Base-by-base conservation (phyloP, 192 early-diverging fungal genomes). In the Rhizoclosmatium sp. region DNA sequence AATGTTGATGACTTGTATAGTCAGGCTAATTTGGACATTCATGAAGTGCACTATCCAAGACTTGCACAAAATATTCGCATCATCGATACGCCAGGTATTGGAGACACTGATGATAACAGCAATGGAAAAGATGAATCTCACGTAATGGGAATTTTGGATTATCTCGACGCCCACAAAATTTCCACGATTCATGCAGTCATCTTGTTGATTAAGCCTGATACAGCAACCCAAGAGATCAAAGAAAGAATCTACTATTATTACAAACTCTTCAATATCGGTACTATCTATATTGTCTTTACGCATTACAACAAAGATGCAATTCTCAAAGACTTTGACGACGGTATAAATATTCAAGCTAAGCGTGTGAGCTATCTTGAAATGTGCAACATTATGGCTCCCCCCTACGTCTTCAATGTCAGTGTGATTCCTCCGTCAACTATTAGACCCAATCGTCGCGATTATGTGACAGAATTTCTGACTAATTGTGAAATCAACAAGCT, bases 41-140 rank as follows among this genome's bases (percentile, higher is more conserved):
- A 69, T 42, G 68, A 69, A 69, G 46, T 69, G 12, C 7, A 12
- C 44, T 69, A 47, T 46, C 40, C 40, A 2, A 47, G 14, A 31
- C 68, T 47, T 41, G 10, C 64, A 12, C 19, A 12, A 12, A 21
- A 14, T 12, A 65, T 65, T 39, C 14, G 39, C 64, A n/a, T 69
- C 14, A 69, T 69, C 47, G 68, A 69, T 31, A 69, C 68, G 10
- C 68, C 68, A 1, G 68, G 68, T 16, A 40, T 69, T 42, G 68
- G 68, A 14, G 68, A 69, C 42, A 19, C 40, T 14, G 31, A 47
- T 47, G 68, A 69, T 46, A 65, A 65, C 16, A 31, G 42, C 14
- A 31, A 69, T 16, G 68, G 68, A 9, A 48, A 10, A 47, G 68
- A 69, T 47, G 68, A 69, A 42, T 19, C 9, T 12, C 40, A 69